phyloP scores from a whole-genome alignment of 495 filamentous ascomycete species.

The Daldinia childiae region DNA sequence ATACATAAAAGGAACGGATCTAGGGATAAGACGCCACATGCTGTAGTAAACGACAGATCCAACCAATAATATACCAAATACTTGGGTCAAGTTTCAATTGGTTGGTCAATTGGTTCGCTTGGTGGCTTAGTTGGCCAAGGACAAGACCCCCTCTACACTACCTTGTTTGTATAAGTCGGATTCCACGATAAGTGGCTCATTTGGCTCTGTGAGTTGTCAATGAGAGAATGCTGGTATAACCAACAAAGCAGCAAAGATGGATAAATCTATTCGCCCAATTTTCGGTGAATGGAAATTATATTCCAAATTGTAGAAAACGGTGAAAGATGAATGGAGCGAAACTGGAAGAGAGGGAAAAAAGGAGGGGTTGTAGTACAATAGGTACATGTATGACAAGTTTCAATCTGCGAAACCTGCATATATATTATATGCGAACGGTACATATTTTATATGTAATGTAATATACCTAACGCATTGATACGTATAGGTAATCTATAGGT shows the following conservation, averaged over 20 bases:
- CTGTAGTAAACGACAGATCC: not conserved
- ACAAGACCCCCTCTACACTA: not conserved
- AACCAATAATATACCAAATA: slow-evolving; percentile 7
- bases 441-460: no score
- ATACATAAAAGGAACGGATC: not conserved
- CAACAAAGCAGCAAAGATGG: not conserved
- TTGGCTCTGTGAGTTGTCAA: slow-evolving; percentile 23
- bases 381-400: not conserved
- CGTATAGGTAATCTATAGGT: not conserved
- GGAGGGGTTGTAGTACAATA: not conserved
- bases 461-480: no score
- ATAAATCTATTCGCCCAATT: slow-evolving; percentile 7
- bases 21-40: not conserved
- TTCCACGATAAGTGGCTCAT: slow-evolving; percentile 4
- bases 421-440: not conserved
- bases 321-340: slow-evolving; percentile 1
- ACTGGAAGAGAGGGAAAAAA: not conserved
- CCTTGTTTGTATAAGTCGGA: not conserved
- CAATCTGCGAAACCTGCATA: not conserved
- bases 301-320: not conserved
- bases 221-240: not conserved
- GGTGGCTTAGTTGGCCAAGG: not conserved
- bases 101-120: not conserved
- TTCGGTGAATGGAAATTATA: slow-evolving; percentile 18
- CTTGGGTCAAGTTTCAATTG: not conserved